Conservation (phyloP, 257 asterid species). For the Linderniella brevidens region DNA sequence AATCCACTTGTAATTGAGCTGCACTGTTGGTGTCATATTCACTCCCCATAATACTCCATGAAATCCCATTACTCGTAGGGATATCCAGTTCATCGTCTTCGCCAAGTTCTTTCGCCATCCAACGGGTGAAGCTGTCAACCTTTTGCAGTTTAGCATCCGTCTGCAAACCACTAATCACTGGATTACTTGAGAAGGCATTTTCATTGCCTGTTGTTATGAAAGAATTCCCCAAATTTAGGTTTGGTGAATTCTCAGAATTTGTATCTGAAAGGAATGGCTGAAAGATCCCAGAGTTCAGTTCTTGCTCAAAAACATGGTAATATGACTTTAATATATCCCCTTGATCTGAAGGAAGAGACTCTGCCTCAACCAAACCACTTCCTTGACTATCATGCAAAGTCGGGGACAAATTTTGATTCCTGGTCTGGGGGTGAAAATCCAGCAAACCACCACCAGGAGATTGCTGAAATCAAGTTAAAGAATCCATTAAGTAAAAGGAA, state of each 20-base stretch:
- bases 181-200: constrained; percentile 29
- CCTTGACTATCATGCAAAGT: no score
- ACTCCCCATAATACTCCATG: constrained; percentile 57
- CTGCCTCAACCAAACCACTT: constrained; percentile 15
- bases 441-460: no score
- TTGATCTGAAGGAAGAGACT: constrained; percentile 24
- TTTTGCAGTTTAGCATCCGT: constrained; percentile 64
- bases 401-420: no score
- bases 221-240: constrained; percentile 27
- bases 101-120: constrained; percentile 75
- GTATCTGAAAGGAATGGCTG: constrained; percentile 26
- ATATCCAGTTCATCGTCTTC: constrained; percentile 46
- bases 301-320: constrained; percentile 18
- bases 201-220: constrained; percentile 23
- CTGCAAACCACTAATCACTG: constrained; percentile 41
- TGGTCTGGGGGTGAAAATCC: no score
- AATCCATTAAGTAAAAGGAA: no score
- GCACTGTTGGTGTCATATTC: constrained; percentile 50
- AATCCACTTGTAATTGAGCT: constrained; percentile 45
- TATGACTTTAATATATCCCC: constrained; percentile 4
- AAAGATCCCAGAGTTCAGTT: constrained; percentile 23
- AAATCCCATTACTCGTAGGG: constrained; percentile 36
- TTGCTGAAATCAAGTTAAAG: no score
- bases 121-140: constrained; percentile 88
- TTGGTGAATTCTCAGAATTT: constrained; percentile 19